These are phyloP conservation scores for Periconia sp. DNA, from an alignment of 2,329 filamentous ascomycete species.

Conservation along the genomic window DNA sequence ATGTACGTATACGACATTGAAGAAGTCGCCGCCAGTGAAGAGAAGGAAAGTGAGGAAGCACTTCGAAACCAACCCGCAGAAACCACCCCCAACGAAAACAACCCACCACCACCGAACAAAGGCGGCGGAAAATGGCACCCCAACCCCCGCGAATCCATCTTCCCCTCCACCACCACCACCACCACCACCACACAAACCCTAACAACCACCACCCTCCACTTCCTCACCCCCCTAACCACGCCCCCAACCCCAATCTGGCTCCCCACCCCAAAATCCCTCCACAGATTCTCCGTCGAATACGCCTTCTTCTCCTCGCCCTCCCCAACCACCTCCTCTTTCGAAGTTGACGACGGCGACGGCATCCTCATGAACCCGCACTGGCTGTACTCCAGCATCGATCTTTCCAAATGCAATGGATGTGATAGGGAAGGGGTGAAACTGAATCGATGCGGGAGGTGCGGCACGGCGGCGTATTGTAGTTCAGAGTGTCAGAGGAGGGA, in stretches of 20 bases:
- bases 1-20: background rate
- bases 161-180: background rate
- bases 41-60: too few relatives aligned
- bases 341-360: background rate
- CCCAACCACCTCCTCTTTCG: background rate
- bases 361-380: background rate
- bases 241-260: background rate
- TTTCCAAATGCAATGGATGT: background rate
- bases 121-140: background rate
- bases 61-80: background rate
- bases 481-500: background rate
- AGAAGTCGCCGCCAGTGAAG: too few relatives aligned
- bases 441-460: background rate
- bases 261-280: background rate
- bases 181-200: background rate
- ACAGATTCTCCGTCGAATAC: background rate
- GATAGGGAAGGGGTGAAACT: background rate
- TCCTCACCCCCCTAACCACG: background rate
- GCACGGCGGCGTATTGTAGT: background rate
- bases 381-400: background rate
- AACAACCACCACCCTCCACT: background rate
- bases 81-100: background rate
- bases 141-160: background rate
- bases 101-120: background rate
- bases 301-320: background rate